Conservation (phyloP, 148 eudicot genomes). For the Chenopodium suecicum region DNA sequence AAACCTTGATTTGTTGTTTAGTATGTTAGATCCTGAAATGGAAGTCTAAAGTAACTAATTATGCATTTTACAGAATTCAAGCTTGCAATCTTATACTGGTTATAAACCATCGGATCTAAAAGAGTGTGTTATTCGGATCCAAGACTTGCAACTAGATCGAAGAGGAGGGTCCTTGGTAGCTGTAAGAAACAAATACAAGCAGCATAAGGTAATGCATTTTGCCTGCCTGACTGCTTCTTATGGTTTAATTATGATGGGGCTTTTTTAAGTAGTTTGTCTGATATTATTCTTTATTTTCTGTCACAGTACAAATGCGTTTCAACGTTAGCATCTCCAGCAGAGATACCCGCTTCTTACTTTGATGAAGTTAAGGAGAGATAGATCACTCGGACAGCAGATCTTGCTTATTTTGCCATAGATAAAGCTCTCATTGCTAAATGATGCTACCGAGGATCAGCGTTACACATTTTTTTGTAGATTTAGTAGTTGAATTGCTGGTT, state of each 20-base stretch:
- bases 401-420: slow-evolving; percentile 8
- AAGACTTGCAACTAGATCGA: slow-evolving; percentile 68
- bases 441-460: background rate
- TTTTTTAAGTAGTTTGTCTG: background rate
- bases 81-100: slow-evolving; percentile 63
- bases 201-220: slow-evolving; percentile 58
- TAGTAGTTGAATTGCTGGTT: background rate
- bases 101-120: slow-evolving; percentile 65
- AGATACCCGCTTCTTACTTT: slow-evolving; percentile 56
- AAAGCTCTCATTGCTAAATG: background rate
- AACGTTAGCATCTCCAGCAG: slow-evolving; percentile 45
- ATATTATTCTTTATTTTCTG: slow-evolving; percentile 18
- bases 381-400: background rate
- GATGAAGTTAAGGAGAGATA: slow-evolving; percentile 40
- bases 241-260: background rate
- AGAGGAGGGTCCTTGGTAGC: slow-evolving; percentile 62
- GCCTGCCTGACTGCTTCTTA: background rate
- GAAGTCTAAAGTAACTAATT: background rate
- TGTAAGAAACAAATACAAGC: slow-evolving; percentile 72
- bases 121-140: slow-evolving; percentile 71
- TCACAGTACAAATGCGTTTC: slow-evolving; percentile 78
- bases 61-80: slow-evolving; percentile 37
- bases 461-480: background rate
- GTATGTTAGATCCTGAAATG: background rate
- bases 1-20: background rate